Evolutionary conservation across 208 protist genomes (phyloP).

Genomic region (Trypanosoma mega): DNA sequence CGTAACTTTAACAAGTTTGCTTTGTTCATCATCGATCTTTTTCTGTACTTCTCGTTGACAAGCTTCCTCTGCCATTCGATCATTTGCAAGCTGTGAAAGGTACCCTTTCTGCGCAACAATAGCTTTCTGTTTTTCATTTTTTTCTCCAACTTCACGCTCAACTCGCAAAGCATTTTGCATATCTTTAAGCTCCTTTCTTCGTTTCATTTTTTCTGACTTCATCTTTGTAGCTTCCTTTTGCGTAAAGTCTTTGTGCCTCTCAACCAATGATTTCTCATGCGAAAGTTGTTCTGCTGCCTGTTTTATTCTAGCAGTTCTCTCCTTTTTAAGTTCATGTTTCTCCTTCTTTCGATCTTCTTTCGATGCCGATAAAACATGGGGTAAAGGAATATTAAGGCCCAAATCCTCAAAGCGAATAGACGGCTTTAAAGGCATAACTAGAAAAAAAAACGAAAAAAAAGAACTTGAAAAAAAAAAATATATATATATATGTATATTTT

Average conservation of each 20-base stretch:
- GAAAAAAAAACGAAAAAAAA: slow-evolving; percentile 27
- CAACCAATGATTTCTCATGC: slow-evolving; percentile 39
- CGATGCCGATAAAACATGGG: slow-evolving; percentile 48
- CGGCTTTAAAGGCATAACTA: slow-evolving; percentile 45
- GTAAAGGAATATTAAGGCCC: slow-evolving; percentile 72
- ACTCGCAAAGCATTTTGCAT: slow-evolving; percentile 52
- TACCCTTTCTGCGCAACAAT: slow-evolving; percentile 37
- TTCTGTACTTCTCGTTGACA: slow-evolving; percentile 43
- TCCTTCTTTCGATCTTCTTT: slow-evolving; percentile 59
- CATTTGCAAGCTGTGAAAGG: slow-evolving; percentile 26
- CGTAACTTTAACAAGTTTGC: slow-evolving; percentile 38
- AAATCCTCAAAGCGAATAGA: slow-evolving; percentile 79
- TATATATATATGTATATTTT: neutral
- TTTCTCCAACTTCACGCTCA: slow-evolving; percentile 52
- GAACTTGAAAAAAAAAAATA: slow-evolving; percentile 14
- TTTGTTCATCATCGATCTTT: slow-evolving; percentile 36
- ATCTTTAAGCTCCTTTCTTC: slow-evolving; percentile 56
- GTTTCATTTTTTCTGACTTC: slow-evolving; percentile 52
- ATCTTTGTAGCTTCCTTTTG: slow-evolving; percentile 43
- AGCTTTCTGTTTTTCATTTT: slow-evolving; percentile 30
- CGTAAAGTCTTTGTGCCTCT: slow-evolving; percentile 64
- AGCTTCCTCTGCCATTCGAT: slow-evolving; percentile 29
- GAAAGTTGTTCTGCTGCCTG: slow-evolving; percentile 59
- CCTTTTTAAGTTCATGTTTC: slow-evolving; percentile 67
- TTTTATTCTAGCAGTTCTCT: slow-evolving; percentile 56